Evolutionary conservation across 2,329 filamentous ascomycete genomes (phyloP), one percentile per base, ranked within the genome.

Genomic region (Colletotrichum sp.): DNA sequence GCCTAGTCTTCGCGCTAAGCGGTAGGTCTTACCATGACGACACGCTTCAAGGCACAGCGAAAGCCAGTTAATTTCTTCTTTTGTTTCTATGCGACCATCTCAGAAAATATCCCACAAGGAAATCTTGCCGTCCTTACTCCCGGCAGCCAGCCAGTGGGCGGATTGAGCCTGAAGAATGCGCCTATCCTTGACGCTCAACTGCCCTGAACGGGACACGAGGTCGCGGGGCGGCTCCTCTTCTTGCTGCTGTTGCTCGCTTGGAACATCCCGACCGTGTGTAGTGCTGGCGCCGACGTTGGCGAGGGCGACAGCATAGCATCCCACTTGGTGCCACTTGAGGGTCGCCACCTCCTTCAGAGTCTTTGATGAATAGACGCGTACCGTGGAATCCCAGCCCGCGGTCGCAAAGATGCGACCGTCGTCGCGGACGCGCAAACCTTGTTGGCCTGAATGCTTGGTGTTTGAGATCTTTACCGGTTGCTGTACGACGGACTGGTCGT

Each of bases 41-140:
- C 24, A 58, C 6, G 24, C 58, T 34, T 58, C 57, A 65, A 10
- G 7, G n/a, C 32, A 57, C 24, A 28, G 21, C 26, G 13, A 60
- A 65, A 67, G 38, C 64, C 64, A 55, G 26, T 48, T 15, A 16
- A 58, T 34, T 38, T 28, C n/a, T 9, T 12, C 34, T 43, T 21
- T 8, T 55, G 52, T 38, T 24, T 67, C 16, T 7, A n/a, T 55
- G 48, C 28, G 58, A 34, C 9, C 16, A 8, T 21, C n/a, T 86
- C 80, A 96, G 83, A 97, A 99, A 74, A 99, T 93, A 86, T 98
- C 95, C 97, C 97, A 99, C 79, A 99, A 86, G 82, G 95, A 98
- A 77, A 99, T 92, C 83, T 98, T 98, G 21, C 96, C 97, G 86
- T 99, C 97, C 83, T 99, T 99, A 71, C 95, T 94, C 2, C 97